phyloP scores from a whole-genome alignment of 2,329 filamentous ascomycete species.

The Aureobasidium sp. region DNA sequence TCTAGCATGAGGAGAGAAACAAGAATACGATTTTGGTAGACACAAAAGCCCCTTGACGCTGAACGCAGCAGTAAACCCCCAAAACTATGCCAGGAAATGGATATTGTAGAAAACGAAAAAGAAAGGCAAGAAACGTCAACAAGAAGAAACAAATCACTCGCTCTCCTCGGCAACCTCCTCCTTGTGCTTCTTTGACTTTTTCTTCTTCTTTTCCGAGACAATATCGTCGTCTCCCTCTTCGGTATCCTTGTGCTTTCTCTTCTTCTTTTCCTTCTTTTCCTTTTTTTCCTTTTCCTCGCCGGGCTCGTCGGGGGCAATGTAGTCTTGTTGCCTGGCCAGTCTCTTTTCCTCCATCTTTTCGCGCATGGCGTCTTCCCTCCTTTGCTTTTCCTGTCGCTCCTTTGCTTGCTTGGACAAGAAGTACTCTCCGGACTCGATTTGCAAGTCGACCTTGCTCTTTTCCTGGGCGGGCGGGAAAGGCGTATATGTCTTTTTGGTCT shows the following conservation, averaged over 20 bases:
- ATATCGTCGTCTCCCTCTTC: conserved; percentile 26
- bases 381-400: conserved; percentile 72
- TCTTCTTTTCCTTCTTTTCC: conserved; percentile 38
- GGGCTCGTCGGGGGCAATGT: conserved; percentile 76
- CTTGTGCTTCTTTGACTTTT: conserved; percentile 15
- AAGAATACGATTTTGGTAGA: neutral
- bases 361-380: conserved; percentile 76
- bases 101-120: neutral
- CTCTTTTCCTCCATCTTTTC: conserved; percentile 83
- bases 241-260: conserved; percentile 20
- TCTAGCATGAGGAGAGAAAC: neutral
- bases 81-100: neutral
- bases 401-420: conserved; percentile 91
- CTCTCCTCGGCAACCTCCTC: conserved; percentile 10
- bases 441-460: conserved; percentile 97
- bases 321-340: conserved; percentile 77
- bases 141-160: neutral
- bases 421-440: conserved; percentile 97
- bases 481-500: conserved; percentile 89
- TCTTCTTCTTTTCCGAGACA: conserved; percentile 17
- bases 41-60: conserved; percentile 3
- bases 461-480: conserved; percentile 94
- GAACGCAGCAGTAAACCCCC: conserved; percentile 10
- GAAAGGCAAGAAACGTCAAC: neutral
- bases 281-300: conserved; percentile 41